These are phyloP conservation scores for Cryptococcus sp. DNA, from an alignment of 1,284 basidiomycete species.

Conservation along the genomic window DNA sequence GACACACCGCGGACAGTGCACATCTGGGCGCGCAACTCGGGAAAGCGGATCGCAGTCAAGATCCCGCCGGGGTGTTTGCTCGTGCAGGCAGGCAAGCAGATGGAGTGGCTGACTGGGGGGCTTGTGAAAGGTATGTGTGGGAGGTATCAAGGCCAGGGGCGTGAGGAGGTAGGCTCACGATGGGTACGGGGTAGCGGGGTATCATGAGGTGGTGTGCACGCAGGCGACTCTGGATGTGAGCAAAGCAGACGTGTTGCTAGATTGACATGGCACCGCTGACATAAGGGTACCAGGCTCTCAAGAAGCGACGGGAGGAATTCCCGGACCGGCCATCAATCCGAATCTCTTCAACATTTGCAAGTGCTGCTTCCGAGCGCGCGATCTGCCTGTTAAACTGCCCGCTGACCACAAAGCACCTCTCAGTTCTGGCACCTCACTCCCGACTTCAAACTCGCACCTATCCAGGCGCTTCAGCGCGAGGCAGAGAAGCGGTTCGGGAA, in stretches of 20 bases:
- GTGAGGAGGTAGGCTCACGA: neutral
- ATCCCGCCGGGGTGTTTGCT: constrained; percentile 63
- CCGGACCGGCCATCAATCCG: constrained; percentile 79
- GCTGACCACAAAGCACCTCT: neutral
- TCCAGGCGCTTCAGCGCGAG: constrained; percentile 56
- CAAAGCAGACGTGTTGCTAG: neutral
- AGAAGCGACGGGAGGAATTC: constrained; percentile 57
- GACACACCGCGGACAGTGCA: constrained; percentile 49
- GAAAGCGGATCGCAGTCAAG: constrained; percentile 76
- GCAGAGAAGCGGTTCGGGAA: constrained; percentile 43
- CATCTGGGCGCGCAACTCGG: constrained; percentile 88
- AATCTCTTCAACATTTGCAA: constrained; percentile 79
- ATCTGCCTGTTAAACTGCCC: neutral
- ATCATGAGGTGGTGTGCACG: constrained; percentile 86
- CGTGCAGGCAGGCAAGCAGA: constrained; percentile 85
- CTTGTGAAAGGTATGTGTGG: constrained; percentile 62
- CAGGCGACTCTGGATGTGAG: constrained; percentile 66
- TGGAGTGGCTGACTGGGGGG: constrained; percentile 83
- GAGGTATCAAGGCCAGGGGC: neutral
- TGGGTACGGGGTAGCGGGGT: constrained; percentile 58
- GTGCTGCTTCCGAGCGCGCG: constrained; percentile 6
- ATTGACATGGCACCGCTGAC: neutral
- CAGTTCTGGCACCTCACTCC: constrained; percentile 85
- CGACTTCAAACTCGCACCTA: constrained; percentile 68
- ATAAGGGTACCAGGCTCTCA: constrained; percentile 58